Evolutionary conservation across 164 flowering plant genomes (phyloP), one percentile per base, ranked within the genome.

Genomic region (Macadamia integrifolia): DNA sequence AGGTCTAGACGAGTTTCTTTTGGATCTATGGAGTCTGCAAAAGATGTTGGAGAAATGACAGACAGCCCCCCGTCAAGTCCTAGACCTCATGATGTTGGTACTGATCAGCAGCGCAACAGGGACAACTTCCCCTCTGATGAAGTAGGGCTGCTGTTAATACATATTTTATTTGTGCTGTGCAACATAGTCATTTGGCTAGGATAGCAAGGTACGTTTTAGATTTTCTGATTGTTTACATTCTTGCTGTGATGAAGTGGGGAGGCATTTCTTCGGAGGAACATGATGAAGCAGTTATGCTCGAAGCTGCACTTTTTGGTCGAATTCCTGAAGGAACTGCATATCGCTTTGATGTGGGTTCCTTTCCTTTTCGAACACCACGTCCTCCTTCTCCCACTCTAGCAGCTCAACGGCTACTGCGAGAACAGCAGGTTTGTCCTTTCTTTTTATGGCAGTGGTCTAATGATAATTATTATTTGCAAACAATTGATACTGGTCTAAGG

Each of bases 281-380:
- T 78, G 99, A 95, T 80, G 99, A 91, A 81, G 99, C 99, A 58
- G 94, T 92, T 58, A 95, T 95, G 99, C 97, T 95, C 48, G 99
- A 94, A 84, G 98, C 99, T 77, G 98, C 99, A 42, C 81, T 94
- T 79, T 90, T 92, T 81, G 99, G 99, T 80, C 93, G 93, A 69
- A 77, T 89, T 64, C 90, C 97, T 69, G 96, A 89, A 72, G 83
- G 80, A 17, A 68, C 81, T 76, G 81, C 82, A 44, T 93, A 88
- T 76, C 74, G 60, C 66, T 69, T 79, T 77, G 80, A 35, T 57
- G 29, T 35, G 18, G 83, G 72, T 35, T 23, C 72, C 48, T 83
- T 80, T 69, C 71, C 87, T 28, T 72, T 71, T 71, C 79, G 58
- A 2, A 61, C 28, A n/a, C 93, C 90, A 55, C 93, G 91, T 58